Evolutionary conservation across 2,329 filamentous ascomycete genomes (phyloP).

Genomic region (Aspergillus costaricaensis): DNA sequence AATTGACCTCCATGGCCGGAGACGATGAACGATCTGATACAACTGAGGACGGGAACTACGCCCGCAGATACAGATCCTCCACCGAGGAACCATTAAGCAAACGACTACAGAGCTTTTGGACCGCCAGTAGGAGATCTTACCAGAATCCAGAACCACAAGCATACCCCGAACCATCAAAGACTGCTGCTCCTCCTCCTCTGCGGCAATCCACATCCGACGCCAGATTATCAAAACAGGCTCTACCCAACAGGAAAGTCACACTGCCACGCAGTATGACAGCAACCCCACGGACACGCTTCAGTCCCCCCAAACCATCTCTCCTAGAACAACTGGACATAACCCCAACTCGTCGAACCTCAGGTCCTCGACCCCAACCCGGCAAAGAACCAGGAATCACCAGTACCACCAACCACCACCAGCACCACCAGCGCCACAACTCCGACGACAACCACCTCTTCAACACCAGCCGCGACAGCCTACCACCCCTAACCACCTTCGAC

Average conservation of each 20-base stretch:
- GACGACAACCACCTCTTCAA: constrained; percentile 29
- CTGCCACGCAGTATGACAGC: constrained; percentile 37
- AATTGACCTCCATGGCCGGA: constrained; percentile 32
- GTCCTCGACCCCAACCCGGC: constrained; percentile 30
- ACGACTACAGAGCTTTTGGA: constrained; percentile 43
- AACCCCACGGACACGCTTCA: constrained; percentile 43
- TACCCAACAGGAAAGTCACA: constrained; percentile 31
- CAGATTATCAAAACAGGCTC: constrained; percentile 26
- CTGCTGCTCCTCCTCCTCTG: constrained; percentile 1
- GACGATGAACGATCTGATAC: constrained; percentile 34
- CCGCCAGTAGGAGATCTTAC: constrained; percentile 32
- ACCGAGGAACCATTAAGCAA: constrained; percentile 39
- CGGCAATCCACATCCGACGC: constrained; percentile 18
- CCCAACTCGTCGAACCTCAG: constrained; percentile 36
- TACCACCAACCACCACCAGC: constrained; percentile 15
- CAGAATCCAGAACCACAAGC: constrained; percentile 23
- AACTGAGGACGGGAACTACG: constrained; percentile 31
- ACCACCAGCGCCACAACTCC: constrained; percentile 20
- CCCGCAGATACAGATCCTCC: constrained; percentile 29
- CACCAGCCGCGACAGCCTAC: constrained; percentile 26
- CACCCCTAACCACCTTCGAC: constrained; percentile 34
- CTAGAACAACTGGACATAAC: constrained; percentile 41
- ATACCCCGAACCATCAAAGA: constrained; percentile 21
- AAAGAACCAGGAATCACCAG: constrained; percentile 8
- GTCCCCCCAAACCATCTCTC: constrained; percentile 43